These are phyloP conservation scores for Apophysomyces ossiformis DNA, from an alignment of 371 early-diverging fungal genomes.

Conservation along the genomic window DNA sequence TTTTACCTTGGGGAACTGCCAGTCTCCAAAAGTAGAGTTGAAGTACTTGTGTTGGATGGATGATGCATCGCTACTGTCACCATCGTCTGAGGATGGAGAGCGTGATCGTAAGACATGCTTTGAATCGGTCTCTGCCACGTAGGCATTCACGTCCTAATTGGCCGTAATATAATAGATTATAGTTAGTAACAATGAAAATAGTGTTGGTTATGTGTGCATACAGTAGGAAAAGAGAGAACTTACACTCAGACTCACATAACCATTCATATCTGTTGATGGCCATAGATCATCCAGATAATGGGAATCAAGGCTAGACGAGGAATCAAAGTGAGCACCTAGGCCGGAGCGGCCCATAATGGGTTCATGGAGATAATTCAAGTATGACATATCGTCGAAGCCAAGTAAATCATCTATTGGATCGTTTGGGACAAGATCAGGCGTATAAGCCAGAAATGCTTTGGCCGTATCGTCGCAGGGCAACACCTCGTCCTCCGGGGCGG, in stretches of 20 bases:
- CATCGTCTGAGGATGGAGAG: not conserved
- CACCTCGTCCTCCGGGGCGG: not conserved
- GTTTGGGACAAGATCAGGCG: conserved; percentile 19
- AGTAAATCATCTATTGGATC: conserved; percentile 21
- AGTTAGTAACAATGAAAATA: not conserved
- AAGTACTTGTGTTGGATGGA: conserved; percentile 28
- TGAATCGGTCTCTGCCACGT: conserved; percentile 46
- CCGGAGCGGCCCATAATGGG: conserved; percentile 4
- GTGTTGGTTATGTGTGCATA: not conserved
- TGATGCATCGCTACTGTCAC: conserved; percentile 7
- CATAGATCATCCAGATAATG: not conserved
- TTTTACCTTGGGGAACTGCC: conserved; percentile 1
- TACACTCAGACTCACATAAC: conserved; percentile 45
- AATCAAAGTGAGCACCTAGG: not conserved
- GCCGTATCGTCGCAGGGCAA: not conserved
- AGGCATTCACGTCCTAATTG: conserved; percentile 47
- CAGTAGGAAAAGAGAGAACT: conserved; percentile 8
- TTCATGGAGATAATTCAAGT: conserved; percentile 20
- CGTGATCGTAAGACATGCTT: conserved; percentile 22
- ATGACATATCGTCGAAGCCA: conserved; percentile 20
- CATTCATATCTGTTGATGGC: conserved; percentile 14
- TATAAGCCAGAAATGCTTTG: conserved; percentile 19
- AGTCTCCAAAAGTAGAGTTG: conserved; percentile 17
- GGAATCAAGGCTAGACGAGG: conserved; percentile 1
- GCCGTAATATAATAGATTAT: no score